A percentile compares a stretch with the other conserved stretches of the same genome.
These are phyloP conservation scores for Lasiodiplodia gonubiensis DNA, from an alignment of 2,329 filamentous ascomycete genomes.

Conservation along the genomic window DNA sequence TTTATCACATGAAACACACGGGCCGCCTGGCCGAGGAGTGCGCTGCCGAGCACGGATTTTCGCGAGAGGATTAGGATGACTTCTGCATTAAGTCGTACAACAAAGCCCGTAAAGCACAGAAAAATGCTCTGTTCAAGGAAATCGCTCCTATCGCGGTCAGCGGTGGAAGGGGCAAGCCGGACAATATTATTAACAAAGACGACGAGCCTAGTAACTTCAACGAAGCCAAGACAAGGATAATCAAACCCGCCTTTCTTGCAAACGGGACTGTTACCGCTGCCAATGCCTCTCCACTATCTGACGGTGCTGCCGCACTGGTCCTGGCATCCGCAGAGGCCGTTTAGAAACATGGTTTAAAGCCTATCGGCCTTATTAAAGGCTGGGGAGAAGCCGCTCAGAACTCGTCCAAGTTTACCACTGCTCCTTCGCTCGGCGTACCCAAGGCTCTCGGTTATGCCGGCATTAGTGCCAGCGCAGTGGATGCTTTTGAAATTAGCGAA, in stretches of 20 bases:
- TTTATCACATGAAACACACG: conserved; percentile 97
- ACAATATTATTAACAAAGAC: conserved; percentile 78
- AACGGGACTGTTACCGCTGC: conserved; percentile 92
- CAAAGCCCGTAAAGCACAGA: conserved; percentile 85
- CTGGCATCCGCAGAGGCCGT: conserved; percentile 94
- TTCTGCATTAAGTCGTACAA: conserved; percentile 96
- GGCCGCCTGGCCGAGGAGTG: conserved; percentile 92
- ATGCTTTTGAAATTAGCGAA: conserved; percentile 99
- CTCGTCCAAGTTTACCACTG: conserved; percentile 94
- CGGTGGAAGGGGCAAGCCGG: conserved; percentile 91
- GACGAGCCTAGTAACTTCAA: conserved; percentile 92
- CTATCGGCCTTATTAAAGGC: conserved; percentile 93
- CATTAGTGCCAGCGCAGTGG: conserved; percentile 75
- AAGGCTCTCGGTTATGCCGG: conserved; percentile 97
- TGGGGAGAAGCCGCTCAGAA: conserved; percentile 94
- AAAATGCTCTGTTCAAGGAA: conserved; percentile 83
- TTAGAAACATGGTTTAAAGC: conserved; percentile 88
- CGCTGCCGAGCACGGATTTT: conserved; percentile 79
- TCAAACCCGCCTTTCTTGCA: conserved; percentile 80
- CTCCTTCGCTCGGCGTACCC: conserved; percentile 90
- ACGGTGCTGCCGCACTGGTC: conserved; percentile 89
- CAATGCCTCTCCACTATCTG: conserved; percentile 95
- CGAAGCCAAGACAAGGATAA: conserved; percentile 56
- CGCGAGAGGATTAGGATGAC: conserved; percentile 85
- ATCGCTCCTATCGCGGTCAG: conserved; percentile 89